Base-by-base conservation (phyloP, 2,329 filamentous ascomycete species). In the Paradendryphiella salina region DNA sequence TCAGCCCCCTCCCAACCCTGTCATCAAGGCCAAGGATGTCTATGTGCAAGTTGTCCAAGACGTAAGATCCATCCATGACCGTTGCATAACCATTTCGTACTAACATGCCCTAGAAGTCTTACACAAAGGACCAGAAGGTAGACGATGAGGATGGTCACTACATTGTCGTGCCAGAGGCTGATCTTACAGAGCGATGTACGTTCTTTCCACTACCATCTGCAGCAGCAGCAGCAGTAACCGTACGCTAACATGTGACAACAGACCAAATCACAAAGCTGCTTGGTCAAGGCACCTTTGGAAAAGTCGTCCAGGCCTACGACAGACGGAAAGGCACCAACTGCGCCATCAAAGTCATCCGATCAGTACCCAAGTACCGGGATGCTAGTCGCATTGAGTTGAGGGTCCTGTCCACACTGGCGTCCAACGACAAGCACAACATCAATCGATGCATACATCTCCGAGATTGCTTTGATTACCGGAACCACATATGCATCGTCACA, bases 81-180 rank as follows among this genome's bases (percentile, higher is more conserved):
- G 13, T 10, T 29, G 6, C 32, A 40, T 29, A n/a, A 4, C 28
- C 26, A 46, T 38, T 15, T 13, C 8, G 32, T 54, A 45, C 64
- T 68, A 29, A 67, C 53, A 13, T 37, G 17, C 13, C 18, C 29
- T 56, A 82, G 79, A 78, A 76, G 54, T 71, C 74, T 3, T 76
- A 75, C 57, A 65, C 71, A 40, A 78, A 79, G 50, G 74, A 85
- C 59, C 80, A 86, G 62, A 94, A 95, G 70, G 87, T 94, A 36
- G 94, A 99, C 66, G 94, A 99, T 60, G 91, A 96, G 37, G 94
- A 99, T 65, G 94, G 94, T 4, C 94, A 99, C 74, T 99, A 96
- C 70, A 90, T 97, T 62, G 92, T 99, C 17, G 85, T 89, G 1
- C 88, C 92, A 23, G 90, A 96, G 61, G 88, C 88, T 9, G 85